These are phyloP conservation scores for Boletellus sp. DNA, from an alignment of 1,284 basidiomycete genomes.

Conservation along the genomic window DNA sequence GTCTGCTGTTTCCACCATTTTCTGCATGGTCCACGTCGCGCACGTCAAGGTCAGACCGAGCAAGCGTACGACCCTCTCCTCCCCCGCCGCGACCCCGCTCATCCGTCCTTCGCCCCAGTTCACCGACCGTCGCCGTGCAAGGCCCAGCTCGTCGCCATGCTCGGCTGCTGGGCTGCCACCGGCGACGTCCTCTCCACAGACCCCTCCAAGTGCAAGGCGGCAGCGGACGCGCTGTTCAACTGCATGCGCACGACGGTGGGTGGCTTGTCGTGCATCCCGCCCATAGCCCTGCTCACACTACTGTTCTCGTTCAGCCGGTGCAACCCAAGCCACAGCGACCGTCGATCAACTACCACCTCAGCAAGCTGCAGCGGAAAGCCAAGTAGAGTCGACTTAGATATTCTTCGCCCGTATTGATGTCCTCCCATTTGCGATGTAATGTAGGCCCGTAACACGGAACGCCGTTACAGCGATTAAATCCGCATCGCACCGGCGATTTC, in stretches of 20 bases:
- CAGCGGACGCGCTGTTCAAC: conserved; percentile 66
- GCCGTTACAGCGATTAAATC: neutral
- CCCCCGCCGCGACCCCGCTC: neutral
- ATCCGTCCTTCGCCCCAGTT: conserved; percentile 8
- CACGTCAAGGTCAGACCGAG: conserved; percentile 78
- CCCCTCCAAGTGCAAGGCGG: conserved; percentile 52
- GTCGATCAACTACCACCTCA: conserved; percentile 83
- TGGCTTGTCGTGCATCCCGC: conserved; percentile 15
- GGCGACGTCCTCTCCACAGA: conserved; percentile 63
- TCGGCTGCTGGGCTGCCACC: conserved; percentile 89
- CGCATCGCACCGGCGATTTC: neutral
- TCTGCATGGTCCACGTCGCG: conserved; percentile 56
- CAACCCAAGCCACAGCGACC: conserved; percentile 61
- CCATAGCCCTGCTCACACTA: neutral
- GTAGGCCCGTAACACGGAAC: conserved; percentile 11
- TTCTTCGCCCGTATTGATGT: conserved; percentile 12
- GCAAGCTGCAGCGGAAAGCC: conserved; percentile 67
- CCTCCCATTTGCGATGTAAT: conserved; percentile 19
- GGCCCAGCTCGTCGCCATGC: conserved; percentile 75
- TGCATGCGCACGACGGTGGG: conserved; percentile 88
- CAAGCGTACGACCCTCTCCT: conserved; percentile 50
- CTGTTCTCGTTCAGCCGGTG: conserved; percentile 45
- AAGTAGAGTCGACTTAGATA: conserved; percentile 45
- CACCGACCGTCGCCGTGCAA: conserved; percentile 28
- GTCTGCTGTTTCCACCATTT: neutral